Conservation (phyloP, 164 flowering plant genomes). For the Sextonia rubra region DNA sequence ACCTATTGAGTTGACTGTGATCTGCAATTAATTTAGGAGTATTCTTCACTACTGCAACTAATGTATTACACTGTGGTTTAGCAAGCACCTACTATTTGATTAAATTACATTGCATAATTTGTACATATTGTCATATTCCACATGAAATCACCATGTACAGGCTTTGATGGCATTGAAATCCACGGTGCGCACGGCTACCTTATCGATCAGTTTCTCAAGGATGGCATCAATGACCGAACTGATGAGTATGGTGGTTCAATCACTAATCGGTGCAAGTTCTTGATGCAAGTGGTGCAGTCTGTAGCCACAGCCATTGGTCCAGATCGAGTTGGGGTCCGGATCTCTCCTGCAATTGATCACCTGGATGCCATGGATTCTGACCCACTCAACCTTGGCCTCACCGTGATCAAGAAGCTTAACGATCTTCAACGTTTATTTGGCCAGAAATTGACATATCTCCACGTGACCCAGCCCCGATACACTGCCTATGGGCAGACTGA, state of each 20-base stretch:
- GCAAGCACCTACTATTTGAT: neutral
- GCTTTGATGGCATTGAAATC: constrained; percentile 36
- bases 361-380: constrained; percentile 34
- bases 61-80: no score
- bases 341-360: constrained; percentile 37
- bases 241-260: constrained; percentile 37
- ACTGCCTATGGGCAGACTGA: constrained; percentile 31
- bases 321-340: constrained; percentile 34
- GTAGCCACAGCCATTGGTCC: constrained; percentile 34
- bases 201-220: constrained; percentile 40
- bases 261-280: constrained; percentile 28
- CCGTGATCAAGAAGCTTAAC: constrained; percentile 24
- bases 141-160: constrained; percentile 4
- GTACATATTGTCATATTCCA: neutral
- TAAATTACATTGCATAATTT: no score
- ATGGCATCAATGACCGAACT: constrained; percentile 37
- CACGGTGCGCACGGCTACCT: constrained; percentile 38
- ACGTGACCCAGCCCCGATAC: constrained; percentile 36
- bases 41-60: no score
- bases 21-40: no score
- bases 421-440: constrained; percentile 19
- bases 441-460: constrained; percentile 28
- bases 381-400: constrained; percentile 26
- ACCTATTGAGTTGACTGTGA: no score
- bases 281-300: constrained; percentile 18